These are phyloP conservation scores for Cordyceps farinosa DNA, from an alignment of 2,329 filamentous ascomycete genomes.

Conservation along the genomic window DNA sequence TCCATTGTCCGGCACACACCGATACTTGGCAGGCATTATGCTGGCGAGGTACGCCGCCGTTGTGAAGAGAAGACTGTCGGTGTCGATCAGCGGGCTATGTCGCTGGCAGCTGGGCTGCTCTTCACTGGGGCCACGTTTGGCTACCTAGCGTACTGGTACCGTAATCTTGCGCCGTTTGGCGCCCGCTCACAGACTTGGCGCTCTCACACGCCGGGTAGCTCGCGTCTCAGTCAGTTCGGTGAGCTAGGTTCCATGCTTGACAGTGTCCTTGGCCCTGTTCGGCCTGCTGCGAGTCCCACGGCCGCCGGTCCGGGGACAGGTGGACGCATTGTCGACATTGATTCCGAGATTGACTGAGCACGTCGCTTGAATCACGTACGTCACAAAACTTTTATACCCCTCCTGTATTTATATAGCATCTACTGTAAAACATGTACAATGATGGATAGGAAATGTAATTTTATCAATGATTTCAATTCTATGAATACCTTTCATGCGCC, in stretches of 20 bases:
- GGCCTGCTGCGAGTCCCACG: conserved; percentile 20
- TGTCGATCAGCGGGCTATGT: conserved; percentile 31
- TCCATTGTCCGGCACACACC: conserved; percentile 35
- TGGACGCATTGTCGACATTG: conserved; percentile 32
- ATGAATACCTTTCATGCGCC: background rate
- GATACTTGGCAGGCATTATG: conserved; percentile 34
- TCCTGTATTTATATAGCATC: conserved; percentile 9
- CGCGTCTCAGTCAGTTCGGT: conserved; percentile 42
- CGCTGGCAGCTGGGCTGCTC: conserved; percentile 33
- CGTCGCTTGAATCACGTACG: background rate
- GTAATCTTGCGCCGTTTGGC: conserved; percentile 43
- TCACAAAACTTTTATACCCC: conserved; percentile 9
- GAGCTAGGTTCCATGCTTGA: conserved; percentile 45
- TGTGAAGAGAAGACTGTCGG: conserved; percentile 32
- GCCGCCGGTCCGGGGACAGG: conserved; percentile 18
- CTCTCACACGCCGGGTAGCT: conserved; percentile 26
- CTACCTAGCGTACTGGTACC: conserved; percentile 40
- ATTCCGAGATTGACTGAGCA: conserved; percentile 34
- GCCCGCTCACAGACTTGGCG: conserved; percentile 42
- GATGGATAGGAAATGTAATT: conserved; percentile 20
- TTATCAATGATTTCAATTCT: background rate
- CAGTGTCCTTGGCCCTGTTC: conserved; percentile 30
- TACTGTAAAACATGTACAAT: background rate
- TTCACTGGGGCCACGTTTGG: conserved; percentile 37
- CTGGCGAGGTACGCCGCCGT: conserved; percentile 35